These are phyloP conservation scores for Berkeleyomyces rouxiae DNA, from an alignment of 2,329 filamentous ascomycete species.

Conservation along the genomic window DNA sequence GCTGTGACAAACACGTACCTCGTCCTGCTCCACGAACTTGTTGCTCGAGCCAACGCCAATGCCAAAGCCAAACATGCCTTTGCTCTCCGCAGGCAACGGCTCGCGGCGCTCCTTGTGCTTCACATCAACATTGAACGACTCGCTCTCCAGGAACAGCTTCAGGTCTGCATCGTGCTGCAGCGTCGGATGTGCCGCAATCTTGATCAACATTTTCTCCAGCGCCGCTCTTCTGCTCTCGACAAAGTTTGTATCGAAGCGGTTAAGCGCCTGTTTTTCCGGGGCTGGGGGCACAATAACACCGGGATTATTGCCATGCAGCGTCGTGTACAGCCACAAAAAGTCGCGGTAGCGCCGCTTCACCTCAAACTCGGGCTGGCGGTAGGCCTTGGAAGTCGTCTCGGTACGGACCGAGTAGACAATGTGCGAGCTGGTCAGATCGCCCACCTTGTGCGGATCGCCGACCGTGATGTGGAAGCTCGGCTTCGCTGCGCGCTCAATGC, in stretches of 20 bases:
- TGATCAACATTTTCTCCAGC: constrained; percentile 95
- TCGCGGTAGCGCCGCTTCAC: constrained; percentile 90
- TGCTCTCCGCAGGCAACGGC: constrained; percentile 71
- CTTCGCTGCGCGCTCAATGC: constrained; percentile 83
- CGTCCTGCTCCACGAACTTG: constrained; percentile 96
- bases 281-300: constrained; percentile 90
- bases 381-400: constrained; percentile 89
- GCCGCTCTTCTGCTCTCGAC: constrained; percentile 84
- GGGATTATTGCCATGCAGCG: constrained; percentile 83
- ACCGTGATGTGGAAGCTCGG: constrained; percentile 81
- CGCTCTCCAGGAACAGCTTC: constrained; percentile 93
- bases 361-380: constrained; percentile 79
- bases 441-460: constrained; percentile 94
- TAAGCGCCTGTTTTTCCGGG: constrained; percentile 93
- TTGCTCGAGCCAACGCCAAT: constrained; percentile 51
- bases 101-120: constrained; percentile 95
- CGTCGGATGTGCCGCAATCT: constrained; percentile 74
- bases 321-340: constrained; percentile 95
- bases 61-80: constrained; percentile 79
- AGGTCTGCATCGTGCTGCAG: constrained; percentile 86
- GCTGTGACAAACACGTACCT: constrained; percentile 40
- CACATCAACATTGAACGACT: constrained; percentile 87
- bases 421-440: constrained; percentile 88
- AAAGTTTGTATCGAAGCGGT: constrained; percentile 90
- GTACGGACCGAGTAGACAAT: constrained; percentile 95